Percentiles rank a stretch among this genome's conserved stretches.
Evolutionary conservation across 345 rosid species (phyloP).

Genomic region (Ricinus communis): DNA sequence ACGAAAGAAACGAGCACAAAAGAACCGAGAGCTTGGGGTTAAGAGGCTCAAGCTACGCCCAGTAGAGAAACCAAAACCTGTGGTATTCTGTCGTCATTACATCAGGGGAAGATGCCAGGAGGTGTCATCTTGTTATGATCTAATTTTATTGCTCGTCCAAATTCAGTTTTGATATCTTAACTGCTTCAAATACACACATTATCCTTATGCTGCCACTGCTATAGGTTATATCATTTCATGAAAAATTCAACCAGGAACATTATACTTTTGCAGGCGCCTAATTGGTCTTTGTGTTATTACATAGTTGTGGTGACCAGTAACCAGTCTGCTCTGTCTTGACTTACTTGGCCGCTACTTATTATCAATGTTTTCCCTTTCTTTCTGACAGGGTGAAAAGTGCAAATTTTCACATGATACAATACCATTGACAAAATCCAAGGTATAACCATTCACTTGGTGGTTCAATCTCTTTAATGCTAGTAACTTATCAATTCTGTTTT

Average conservation of each 20-base stretch:
- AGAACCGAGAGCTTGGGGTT: conserved; percentile 73
- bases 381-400: conserved; percentile 74
- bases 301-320: background rate
- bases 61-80: conserved; percentile 56
- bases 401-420: conserved; percentile 78
- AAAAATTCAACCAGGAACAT: background rate
- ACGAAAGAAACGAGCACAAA: conserved; percentile 72
- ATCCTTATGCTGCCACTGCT: background rate
- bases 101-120: conserved; percentile 75
- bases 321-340: background rate
- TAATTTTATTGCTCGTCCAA: too few species aligned
- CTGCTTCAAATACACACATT: background rate
- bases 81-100: conserved; percentile 67
- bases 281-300: too few species aligned
- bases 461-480: background rate
- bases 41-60: conserved; percentile 71
- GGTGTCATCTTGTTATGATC: conserved; percentile 39
- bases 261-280: background rate
- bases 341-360: background rate
- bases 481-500: conserved; percentile 2
- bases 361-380: conserved; percentile 10
- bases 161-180: conserved; percentile 9
- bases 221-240: background rate
- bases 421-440: conserved; percentile 82
- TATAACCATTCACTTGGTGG: conserved; percentile 21